Evolutionary conservation across 495 filamentous ascomycete species (phyloP), one percentile per base, ranked within the genome.

Genomic region (Aspergillus saccharolyticus): DNA sequence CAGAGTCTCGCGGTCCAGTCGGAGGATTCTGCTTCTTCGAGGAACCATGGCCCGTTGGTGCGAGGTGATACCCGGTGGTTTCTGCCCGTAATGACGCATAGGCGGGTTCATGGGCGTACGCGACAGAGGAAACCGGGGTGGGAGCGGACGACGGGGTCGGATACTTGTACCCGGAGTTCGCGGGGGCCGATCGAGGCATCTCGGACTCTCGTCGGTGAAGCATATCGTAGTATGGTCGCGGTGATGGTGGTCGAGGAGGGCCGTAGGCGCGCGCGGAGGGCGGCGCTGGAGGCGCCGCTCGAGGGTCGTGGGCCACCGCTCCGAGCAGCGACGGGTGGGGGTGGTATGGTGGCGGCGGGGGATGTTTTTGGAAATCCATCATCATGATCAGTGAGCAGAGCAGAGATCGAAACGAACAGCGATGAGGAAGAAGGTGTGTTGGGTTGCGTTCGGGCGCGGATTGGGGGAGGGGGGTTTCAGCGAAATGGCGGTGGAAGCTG

Each of bases 261-360:
- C 56, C 48, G 58, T 56, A 69, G 45, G 52, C 60, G 47, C 55
- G 65, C 44, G 66, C 46, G 24, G 60, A 63, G 20, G 65, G 18
- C 25, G 42, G 47, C 24, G 47, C 16, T 24, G 58, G 47, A 28
- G 52, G 42, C 39, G 47, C 69, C 14, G 60, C 60, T 49, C 66
- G 63, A 52, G 65, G 49, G 54, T 66, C 65, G 45, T 67, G 65
- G 16, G 70, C 58, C 42, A 65, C 58, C 43, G 48, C 57, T 19
- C 61, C 61, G 19, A 67, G 57, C 16, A 66, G 62, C 9, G 69
- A 64, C 4, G 69, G 64, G 42, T 65, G 69, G 6, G 66, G 60
- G 46, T 63, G 63, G 54, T 70, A 63, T 16, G 42, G 49, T 7
- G 45, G 53, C 16, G 58, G 60, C 15, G 60, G 46, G 7, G 42